These are phyloP conservation scores for Penicillium bialowiezense DNA, from an alignment of 495 filamentous ascomycete species.

Conservation along the genomic window DNA sequence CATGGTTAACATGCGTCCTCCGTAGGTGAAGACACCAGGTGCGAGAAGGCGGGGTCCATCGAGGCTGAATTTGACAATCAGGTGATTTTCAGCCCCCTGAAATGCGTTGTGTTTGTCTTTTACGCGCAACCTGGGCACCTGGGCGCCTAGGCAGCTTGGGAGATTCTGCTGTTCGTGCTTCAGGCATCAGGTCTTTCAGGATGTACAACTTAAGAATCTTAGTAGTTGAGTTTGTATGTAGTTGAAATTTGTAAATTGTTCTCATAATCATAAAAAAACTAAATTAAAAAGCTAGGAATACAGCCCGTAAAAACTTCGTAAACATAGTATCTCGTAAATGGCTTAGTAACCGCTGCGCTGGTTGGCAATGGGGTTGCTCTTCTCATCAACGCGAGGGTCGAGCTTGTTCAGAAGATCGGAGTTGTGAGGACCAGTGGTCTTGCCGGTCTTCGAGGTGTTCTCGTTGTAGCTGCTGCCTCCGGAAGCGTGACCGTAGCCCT, in stretches of 20 bases:
- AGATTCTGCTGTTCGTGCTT: too few relatives aligned
- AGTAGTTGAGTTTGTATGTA: too few relatives aligned
- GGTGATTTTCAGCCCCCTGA: too few relatives aligned
- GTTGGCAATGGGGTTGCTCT: neutral
- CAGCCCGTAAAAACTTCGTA: neutral
- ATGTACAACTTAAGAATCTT: too few relatives aligned
- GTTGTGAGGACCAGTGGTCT: constrained; percentile 28
- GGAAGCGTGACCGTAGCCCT: constrained; percentile 26
- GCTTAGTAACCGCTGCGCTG: constrained; percentile 4
- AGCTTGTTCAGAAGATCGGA: constrained; percentile 42
- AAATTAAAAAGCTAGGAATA: neutral
- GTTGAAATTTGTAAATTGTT: neutral
- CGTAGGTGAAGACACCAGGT: too few relatives aligned
- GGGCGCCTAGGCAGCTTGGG: too few relatives aligned
- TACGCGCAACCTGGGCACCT: too few relatives aligned
- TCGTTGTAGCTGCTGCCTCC: constrained; percentile 33
- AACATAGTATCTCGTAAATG: neutral
- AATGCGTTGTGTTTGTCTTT: too few relatives aligned
- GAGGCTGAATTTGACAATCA: too few relatives aligned
- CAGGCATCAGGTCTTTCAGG: too few relatives aligned
- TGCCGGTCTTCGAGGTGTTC: neutral
- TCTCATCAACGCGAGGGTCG: constrained; percentile 48
- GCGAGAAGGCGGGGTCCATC: too few relatives aligned
- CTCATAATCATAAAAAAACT: neutral
- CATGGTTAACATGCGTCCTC: too few relatives aligned